Conservation (phyloP, 75 land plant species). For the Sequoia sempervirens region DNA sequence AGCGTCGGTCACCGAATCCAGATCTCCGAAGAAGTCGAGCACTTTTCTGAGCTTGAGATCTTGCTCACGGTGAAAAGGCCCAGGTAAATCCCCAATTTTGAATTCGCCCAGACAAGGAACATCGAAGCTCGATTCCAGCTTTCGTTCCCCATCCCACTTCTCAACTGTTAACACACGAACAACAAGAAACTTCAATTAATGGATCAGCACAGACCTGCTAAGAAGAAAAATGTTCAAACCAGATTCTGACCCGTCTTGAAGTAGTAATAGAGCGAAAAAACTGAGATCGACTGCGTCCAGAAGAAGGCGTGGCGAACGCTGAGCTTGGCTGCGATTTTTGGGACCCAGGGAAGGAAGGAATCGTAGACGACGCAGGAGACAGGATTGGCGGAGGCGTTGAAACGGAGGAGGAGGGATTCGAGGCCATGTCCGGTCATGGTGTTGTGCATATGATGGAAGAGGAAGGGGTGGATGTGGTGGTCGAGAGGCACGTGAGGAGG, state of each 20-base stretch:
- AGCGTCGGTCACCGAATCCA: neutral
- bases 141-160: neutral
- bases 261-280: neutral
- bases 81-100: neutral
- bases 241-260: neutral
- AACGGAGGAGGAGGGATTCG: neutral
- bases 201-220: neutral
- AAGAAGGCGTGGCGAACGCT: conserved; percentile 1
- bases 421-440: neutral
- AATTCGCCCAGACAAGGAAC: neutral
- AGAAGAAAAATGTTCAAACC: neutral
- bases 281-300: conserved; percentile 7
- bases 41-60: neutral
- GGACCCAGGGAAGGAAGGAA: conserved; percentile 4
- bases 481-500: neutral
- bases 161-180: neutral
- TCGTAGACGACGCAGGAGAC: conserved; percentile 8
- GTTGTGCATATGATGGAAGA: neutral
- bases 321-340: neutral
- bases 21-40: neutral
- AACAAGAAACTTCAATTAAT: neutral
- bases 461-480: neutral
- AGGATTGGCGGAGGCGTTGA: neutral
- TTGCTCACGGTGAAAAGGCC: neutral
- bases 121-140: neutral